Percentiles rank a stretch among this genome's conserved stretches.
phyloP scores from a whole-genome alignment of 768 basidiomycete species.

The Cantharellus cinnabarinus region DNA sequence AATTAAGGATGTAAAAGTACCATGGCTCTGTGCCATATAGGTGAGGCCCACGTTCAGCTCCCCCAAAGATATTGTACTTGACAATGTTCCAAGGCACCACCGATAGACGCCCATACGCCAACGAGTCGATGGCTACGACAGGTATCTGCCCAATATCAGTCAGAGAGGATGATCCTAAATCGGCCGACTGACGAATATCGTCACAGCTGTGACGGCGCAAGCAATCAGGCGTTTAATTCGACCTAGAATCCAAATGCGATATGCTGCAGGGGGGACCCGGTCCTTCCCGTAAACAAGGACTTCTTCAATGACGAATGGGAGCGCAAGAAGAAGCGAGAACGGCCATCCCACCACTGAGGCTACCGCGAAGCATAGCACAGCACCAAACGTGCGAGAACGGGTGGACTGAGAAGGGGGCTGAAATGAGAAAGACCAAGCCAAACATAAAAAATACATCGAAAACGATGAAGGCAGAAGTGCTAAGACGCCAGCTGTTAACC shows the following conservation, averaged over 20 bases:
- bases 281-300: slow-evolving; percentile 61
- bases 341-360: slow-evolving; percentile 94
- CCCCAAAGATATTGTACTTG: slow-evolving; percentile 79
- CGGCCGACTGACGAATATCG: slow-evolving; percentile 37
- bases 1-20: slow-evolving; percentile 72
- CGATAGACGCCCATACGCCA: slow-evolving; percentile 60
- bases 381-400: slow-evolving; percentile 34
- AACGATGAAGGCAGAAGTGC: slow-evolving; percentile 92
- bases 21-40: slow-evolving; percentile 85
- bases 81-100: slow-evolving; percentile 89
- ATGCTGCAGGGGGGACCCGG: slow-evolving; percentile 27
- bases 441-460: slow-evolving; percentile 70
- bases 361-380: slow-evolving; percentile 51
- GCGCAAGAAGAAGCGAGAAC: slow-evolving; percentile 66
- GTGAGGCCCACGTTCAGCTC: slow-evolving; percentile 58
- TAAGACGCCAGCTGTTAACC: slow-evolving; percentile 15
- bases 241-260: slow-evolving; percentile 32
- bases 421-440: slow-evolving; percentile 55
- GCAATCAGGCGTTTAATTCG: slow-evolving; percentile 39
- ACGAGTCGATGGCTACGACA: slow-evolving; percentile 61
- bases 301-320: slow-evolving; percentile 85
- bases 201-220: slow-evolving; percentile 32
- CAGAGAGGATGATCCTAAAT: background rate
- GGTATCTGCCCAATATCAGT: slow-evolving; percentile 41
- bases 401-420: slow-evolving; percentile 35